These are phyloP conservation scores for Trichoderma brevicompactum DNA, from an alignment of 2,329 filamentous ascomycete species.

Conservation along the genomic window DNA sequence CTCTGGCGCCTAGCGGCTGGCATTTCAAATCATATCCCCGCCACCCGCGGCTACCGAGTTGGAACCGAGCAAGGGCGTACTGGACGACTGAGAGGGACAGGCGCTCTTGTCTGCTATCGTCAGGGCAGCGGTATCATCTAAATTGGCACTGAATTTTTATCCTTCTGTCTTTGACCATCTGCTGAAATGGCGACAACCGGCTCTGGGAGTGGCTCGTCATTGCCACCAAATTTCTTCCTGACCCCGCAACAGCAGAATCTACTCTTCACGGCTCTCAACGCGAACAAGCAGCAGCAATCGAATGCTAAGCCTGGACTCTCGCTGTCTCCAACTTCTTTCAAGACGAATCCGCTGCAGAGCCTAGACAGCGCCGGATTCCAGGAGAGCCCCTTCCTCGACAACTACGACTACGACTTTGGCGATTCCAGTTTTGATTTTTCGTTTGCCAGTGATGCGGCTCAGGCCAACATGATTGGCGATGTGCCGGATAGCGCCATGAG, in stretches of 20 bases:
- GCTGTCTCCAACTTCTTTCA: slow-evolving; percentile 55
- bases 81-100: slow-evolving; percentile 1
- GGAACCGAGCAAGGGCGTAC: neutral
- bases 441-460: slow-evolving; percentile 50
- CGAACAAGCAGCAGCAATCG: slow-evolving; percentile 57
- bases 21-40: slow-evolving; percentile 28
- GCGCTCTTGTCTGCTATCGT: slow-evolving; percentile 1
- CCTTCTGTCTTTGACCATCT: neutral
- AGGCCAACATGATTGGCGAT: slow-evolving; percentile 75
- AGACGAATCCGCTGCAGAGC: slow-evolving; percentile 52
- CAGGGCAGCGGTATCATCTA: neutral
- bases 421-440: slow-evolving; percentile 76
- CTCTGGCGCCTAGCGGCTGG: slow-evolving; percentile 18
- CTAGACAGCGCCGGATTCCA: slow-evolving; percentile 56
- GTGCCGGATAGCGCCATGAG: slow-evolving; percentile 57
- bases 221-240: slow-evolving; percentile 65
- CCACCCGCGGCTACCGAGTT: slow-evolving; percentile 23
- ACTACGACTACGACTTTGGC: slow-evolving; percentile 76
- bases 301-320: slow-evolving; percentile 38
- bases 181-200: slow-evolving; percentile 56
- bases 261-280: slow-evolving; percentile 75
- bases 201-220: slow-evolving; percentile 46
- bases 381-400: slow-evolving; percentile 80
- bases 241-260: slow-evolving; percentile 78
- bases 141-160: neutral